A percentile compares a stretch with the other conserved stretches of the same genome.
Conservation (phyloP, 129 eudicot species). For the Saussurea involucrata region DNA sequence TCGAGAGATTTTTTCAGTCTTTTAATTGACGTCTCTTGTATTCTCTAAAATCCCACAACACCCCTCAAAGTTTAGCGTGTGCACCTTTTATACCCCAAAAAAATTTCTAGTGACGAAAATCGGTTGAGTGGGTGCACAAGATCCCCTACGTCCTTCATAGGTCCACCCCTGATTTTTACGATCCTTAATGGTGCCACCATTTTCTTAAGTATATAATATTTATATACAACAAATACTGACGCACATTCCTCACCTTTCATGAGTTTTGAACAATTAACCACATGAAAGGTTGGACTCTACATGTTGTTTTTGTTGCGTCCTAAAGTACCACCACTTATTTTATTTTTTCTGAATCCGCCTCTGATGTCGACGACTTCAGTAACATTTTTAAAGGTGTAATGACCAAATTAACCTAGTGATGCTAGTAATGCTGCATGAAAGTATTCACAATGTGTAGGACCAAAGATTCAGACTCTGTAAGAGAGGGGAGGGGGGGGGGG, state of each 20-base stretch:
- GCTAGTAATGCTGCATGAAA: slow-evolving; percentile 20
- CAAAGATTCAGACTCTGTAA: slow-evolving; percentile 28
- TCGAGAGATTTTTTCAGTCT: not conserved
- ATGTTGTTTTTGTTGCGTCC: not conserved
- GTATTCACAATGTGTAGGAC: slow-evolving; percentile 29
- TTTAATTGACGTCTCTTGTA: not conserved
- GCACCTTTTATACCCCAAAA: not conserved
- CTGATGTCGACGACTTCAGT: not conserved
- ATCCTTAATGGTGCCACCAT: too few relatives aligned
- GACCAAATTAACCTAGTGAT: not conserved
- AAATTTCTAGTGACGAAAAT: too few relatives aligned
- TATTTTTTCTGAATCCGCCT: not conserved
- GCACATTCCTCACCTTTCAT: not conserved
- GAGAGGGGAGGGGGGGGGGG: not conserved
- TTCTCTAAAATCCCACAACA: too few relatives aligned
- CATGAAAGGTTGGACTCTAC: not conserved
- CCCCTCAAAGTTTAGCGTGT: not conserved
- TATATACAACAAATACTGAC: not conserved
- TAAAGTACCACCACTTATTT: not conserved
- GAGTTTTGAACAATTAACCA: not conserved
- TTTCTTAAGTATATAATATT: not conserved
- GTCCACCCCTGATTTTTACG: not conserved
- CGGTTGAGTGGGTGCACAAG: not conserved
- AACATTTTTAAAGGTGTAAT: not conserved
- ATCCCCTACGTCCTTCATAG: not conserved